Evolutionary conservation across 2,329 filamentous ascomycete genomes (phyloP).

Genomic region (Tolypocladium inflatum): DNA sequence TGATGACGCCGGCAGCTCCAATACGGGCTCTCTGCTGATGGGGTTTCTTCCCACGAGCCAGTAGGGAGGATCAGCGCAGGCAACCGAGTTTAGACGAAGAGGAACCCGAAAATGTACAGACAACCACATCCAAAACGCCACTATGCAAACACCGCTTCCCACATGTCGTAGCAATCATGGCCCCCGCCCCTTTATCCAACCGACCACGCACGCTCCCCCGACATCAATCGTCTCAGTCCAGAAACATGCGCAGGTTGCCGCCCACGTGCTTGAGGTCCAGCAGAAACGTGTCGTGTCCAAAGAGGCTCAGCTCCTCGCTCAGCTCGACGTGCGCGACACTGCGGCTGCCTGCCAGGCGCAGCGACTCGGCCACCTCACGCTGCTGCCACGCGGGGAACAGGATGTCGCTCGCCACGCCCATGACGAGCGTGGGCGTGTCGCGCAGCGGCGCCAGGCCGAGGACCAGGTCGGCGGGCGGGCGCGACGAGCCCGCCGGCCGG

Average conservation of each 20-base stretch:
- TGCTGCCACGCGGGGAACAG: slow-evolving; percentile 98
- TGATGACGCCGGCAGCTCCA: too few relatives aligned
- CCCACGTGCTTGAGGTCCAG: slow-evolving; percentile 89
- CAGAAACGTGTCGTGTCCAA: slow-evolving; percentile 94
- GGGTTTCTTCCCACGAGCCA: too few relatives aligned
- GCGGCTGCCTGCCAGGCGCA: slow-evolving; percentile 68
- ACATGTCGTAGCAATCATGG: not conserved
- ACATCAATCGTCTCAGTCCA: slow-evolving; percentile 38
- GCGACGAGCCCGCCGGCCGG: slow-evolving; percentile 23
- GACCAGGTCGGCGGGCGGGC: slow-evolving; percentile 71
- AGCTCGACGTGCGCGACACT: slow-evolving; percentile 82
- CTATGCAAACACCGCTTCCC: not conserved
- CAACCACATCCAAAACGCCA: not conserved
- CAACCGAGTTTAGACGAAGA: not conserved
- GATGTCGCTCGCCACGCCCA: slow-evolving; percentile 93
- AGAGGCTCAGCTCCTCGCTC: slow-evolving; percentile 87
- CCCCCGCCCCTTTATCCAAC: not conserved
- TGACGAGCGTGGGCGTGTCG: slow-evolving; percentile 73
- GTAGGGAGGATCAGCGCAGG: too few relatives aligned
- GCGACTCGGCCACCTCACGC: slow-evolving; percentile 78
- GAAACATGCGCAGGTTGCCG: slow-evolving; percentile 69
- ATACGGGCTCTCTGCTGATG: too few relatives aligned
- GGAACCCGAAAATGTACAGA: not conserved
- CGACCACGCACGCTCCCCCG: too few relatives aligned
- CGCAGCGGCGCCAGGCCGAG: slow-evolving; percentile 61